Evolutionary conservation across 768 basidiomycete genomes (phyloP), one percentile per base, ranked within the genome.

Genomic region (Tylopilus cervinicoccineus): DNA sequence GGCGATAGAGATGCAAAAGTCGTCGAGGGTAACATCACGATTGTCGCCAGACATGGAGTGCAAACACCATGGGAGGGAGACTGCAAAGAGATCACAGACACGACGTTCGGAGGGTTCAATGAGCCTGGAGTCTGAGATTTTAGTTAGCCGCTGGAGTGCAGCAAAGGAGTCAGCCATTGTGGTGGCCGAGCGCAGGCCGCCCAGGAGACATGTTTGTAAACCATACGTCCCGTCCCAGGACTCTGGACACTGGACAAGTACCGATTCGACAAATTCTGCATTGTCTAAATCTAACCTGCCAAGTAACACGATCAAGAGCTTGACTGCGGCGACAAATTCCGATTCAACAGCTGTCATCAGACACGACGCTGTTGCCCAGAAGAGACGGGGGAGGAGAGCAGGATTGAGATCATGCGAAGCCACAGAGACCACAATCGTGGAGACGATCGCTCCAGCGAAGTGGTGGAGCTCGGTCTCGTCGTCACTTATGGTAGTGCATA

Each of bases 61-160:
- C 23, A 96, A 68, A 66, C 89, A 93, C 85, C 88, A 93, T 0
- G 93, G 92, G n/a, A 97, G 70, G 3, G 81, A 80, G 6, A 86
- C 70, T 0, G 90, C 81, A 63, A 93, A 93, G 28, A 92, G 68
- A 58, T 90, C 88, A n/a, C 88, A 81, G 28, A 93, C 72, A 32
- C 89, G 84, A 22, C 79, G 80, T 26, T 78, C 77, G 1, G 84
- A 76, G 31, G 79, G 66, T 62, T 94, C 91, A 36, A 94, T 79
- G 11, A 94, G 72, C 17, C 76, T 75, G 14, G 74, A 70, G 51
- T 86, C 82, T 20, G 79, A 68, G 34, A 86, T 67, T 57, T 77
- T 78, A 19, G 83, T 69, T 17, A 94, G 69, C 6, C 68, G 73
- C 56, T 80, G 77, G 8, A 97, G 73, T 17, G 88, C 74, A 51